Evolutionary conservation across 441 rosid genomes (phyloP), one percentile per base, ranked within the genome.

Genomic region (Theobroma grandiflorum): DNA sequence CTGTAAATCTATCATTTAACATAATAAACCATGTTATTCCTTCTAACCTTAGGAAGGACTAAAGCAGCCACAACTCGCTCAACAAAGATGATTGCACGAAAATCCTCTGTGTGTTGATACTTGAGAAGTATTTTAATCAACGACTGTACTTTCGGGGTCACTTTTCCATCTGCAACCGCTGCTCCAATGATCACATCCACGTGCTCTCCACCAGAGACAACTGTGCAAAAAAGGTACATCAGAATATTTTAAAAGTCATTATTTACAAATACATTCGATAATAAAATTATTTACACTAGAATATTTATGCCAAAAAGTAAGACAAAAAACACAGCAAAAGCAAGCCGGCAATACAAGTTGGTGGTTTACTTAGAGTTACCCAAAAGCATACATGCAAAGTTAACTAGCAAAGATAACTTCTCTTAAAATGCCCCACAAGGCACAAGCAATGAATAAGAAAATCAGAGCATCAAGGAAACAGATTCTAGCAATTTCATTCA

Each of bases 81-180:
- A 42, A 97, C 99, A 84, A 97, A 97, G 85, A 97, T 93, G 84
- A 97, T 97, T 67, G 99, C 99, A 70, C 98, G 99, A 84, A 97
- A 97, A 90, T 97, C 99, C 49, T 95, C 91, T 0, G 98, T 95
- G 78, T 93, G 91, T 84, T 91, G 98, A 91, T 97, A 97, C 84
- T 86, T 87, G 42, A 94, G 93, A 82, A 97, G 99, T 81, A 94
- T 85, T 84, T 97, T 97, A 77, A 95, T 88, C 79, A 97, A 63
- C 5, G 98, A 94, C 72, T 95, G 99, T 80, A 97, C 99, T 87
- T 97, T 97, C 18, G 99, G 99, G 61, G 99, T 95, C 86, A 97
- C 99, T 84, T 97, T 95, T 83, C 99, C 99, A 85, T 97, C 99
- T 85, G 99, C 99, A 77, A 97, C 99, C 72, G 99, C 99, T 38